phyloP scores from a whole-genome alignment of 2,329 filamentous ascomycete genomes.

The Pestalotiopsis sp. region DNA sequence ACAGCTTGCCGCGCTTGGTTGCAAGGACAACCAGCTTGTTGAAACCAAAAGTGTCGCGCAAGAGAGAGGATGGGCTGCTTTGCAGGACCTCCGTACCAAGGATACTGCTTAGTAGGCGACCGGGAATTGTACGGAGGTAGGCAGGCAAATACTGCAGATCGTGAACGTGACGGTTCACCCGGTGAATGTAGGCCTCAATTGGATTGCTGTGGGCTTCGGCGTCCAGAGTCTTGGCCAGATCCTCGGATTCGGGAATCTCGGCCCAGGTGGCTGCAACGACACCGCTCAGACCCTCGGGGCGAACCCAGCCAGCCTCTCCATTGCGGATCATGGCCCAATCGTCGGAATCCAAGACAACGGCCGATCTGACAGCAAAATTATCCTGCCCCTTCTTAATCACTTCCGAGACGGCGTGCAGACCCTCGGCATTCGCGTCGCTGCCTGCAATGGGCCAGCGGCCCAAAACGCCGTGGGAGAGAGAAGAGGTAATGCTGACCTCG shows the following conservation, averaged over 20 bases:
- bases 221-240: constrained; percentile 78
- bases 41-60: constrained; percentile 81
- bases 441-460: constrained; percentile 69
- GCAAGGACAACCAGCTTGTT: constrained; percentile 82
- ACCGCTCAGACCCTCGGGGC: constrained; percentile 80
- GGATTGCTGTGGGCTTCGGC: constrained; percentile 84
- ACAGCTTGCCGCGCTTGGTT: constrained; percentile 76
- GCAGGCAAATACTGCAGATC: constrained; percentile 78
- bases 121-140: constrained; percentile 71
- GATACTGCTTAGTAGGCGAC: constrained; percentile 66
- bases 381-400: constrained; percentile 71
- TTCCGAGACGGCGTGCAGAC: constrained; percentile 76
- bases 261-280: constrained; percentile 81
- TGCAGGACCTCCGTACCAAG: constrained; percentile 54
- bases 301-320: constrained; percentile 76
- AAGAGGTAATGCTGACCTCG: constrained; percentile 75
- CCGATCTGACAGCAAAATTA: constrained; percentile 77
- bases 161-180: constrained; percentile 76
- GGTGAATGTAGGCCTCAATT: constrained; percentile 81
- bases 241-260: constrained; percentile 72
- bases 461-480: constrained; percentile 74
- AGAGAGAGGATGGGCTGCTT: constrained; percentile 45
- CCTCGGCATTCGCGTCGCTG: constrained; percentile 40
- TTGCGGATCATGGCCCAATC: constrained; percentile 87
- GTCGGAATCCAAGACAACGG: constrained; percentile 65